These are phyloP conservation scores for Juglanconis sp. DNA, from an alignment of 2,329 filamentous ascomycete species.

Conservation along the genomic window DNA sequence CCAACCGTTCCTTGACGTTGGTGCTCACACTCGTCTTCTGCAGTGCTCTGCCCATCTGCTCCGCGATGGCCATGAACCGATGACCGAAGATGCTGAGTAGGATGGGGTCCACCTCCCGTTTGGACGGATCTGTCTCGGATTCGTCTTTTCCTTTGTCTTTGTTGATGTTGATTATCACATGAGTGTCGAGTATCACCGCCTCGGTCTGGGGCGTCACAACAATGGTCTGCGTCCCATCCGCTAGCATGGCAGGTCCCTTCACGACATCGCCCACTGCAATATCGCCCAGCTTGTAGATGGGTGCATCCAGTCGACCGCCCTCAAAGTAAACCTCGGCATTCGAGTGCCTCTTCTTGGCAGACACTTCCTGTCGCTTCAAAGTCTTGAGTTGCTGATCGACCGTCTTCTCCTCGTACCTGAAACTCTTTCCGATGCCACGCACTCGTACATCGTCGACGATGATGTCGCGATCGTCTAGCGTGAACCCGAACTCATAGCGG, in stretches of 20 bases:
- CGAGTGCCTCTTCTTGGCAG: constrained; percentile 61
- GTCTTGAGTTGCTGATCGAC: constrained; percentile 79
- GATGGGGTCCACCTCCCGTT: constrained; percentile 66
- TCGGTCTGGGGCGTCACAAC: constrained; percentile 77
- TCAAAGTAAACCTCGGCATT: constrained; percentile 78
- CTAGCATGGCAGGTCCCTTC: constrained; percentile 78
- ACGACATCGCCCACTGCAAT: constrained; percentile 70
- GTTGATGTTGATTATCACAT: constrained; percentile 82
- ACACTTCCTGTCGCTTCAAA: constrained; percentile 57
- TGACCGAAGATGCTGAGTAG: constrained; percentile 77
- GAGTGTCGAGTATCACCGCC: constrained; percentile 77
- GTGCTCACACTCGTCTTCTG: constrained; percentile 79
- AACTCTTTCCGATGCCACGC: constrained; percentile 85
- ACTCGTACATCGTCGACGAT: constrained; percentile 88
- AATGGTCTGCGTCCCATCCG: constrained; percentile 87
- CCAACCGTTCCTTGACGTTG: constrained; percentile 78
- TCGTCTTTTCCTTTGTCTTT: constrained; percentile 42
- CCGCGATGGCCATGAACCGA: constrained; percentile 81
- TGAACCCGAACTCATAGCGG: constrained; percentile 91
- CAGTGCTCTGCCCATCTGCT: constrained; percentile 76
- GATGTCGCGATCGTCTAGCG: constrained; percentile 76
- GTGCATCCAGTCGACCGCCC: constrained; percentile 71
- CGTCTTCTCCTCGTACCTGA: constrained; percentile 73
- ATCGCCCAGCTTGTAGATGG: constrained; percentile 78
- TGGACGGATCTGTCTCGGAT: constrained; percentile 23